These are phyloP conservation scores for Ceratocystis harringtonii DNA, from an alignment of 2,329 filamentous ascomycete genomes.

Conservation along the genomic window DNA sequence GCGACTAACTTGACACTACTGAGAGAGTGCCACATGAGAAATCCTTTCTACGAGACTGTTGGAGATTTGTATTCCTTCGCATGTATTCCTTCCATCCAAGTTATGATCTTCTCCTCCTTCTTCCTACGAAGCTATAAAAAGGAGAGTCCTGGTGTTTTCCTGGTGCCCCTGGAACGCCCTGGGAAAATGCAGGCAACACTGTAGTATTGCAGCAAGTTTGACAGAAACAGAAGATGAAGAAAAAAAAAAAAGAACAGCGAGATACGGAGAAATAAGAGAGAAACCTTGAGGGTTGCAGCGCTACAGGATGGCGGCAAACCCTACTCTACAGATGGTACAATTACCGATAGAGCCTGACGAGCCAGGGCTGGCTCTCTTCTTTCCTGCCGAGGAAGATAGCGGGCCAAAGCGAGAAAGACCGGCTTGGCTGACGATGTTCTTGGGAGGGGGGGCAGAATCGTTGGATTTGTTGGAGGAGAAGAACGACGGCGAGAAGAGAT, in stretches of 20 bases:
- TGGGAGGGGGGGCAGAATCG: not conserved
- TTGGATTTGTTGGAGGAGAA: not conserved
- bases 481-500: not conserved
- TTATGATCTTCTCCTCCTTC: too few species aligned
- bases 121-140: too few species aligned
- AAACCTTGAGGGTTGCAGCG: too few species aligned
- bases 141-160: too few species aligned
- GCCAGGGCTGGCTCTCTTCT: too few species aligned
- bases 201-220: not conserved
- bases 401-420: not conserved
- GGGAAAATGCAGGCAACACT: not conserved
- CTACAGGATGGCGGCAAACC: not conserved
- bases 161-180: too few species aligned
- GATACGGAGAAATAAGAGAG: not conserved
- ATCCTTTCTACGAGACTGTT: not conserved
- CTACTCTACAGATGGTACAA: too few species aligned
- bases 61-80: not conserved
- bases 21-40: not conserved
- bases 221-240: not conserved
- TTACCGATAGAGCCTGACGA: not conserved
- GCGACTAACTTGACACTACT: not conserved
- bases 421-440: not conserved
- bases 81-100: too few species aligned
- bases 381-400: too few species aligned
- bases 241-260: not conserved